A percentile compares a stretch with the other conserved stretches of the same genome.
phyloP scores from a whole-genome alignment of 257 asterid species.

The Nicotiana benthamiana region DNA sequence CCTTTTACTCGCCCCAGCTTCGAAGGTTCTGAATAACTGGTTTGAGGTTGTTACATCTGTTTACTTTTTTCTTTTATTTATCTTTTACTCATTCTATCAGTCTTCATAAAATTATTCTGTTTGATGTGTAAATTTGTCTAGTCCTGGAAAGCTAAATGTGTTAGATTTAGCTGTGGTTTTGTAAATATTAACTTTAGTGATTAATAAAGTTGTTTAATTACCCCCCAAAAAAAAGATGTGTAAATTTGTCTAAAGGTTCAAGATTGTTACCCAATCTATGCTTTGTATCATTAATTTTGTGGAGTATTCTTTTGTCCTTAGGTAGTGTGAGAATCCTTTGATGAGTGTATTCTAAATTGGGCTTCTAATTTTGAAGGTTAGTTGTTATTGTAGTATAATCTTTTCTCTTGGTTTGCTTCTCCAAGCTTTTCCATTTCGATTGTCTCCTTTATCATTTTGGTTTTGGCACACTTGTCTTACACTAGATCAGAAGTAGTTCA shows the following conservation, averaged over 20 bases:
- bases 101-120: background rate
- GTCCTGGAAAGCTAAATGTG: too few relatives aligned
- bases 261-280: background rate
- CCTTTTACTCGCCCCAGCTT: slow-evolving; percentile 81
- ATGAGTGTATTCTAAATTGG: background rate
- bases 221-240: background rate
- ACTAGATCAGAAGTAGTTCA: background rate
- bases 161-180: too few relatives aligned
- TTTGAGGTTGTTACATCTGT: slow-evolving; percentile 58
- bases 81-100: background rate
- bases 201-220: too few relatives aligned
- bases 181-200: too few relatives aligned
- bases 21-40: slow-evolving; percentile 89
- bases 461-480: background rate
- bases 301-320: background rate
- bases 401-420: background rate
- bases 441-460: background rate
- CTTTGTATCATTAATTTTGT: background rate
- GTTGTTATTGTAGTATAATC: background rate
- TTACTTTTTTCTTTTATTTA: background rate
- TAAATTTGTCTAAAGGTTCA: background rate
- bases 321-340: background rate
- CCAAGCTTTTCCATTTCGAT: background rate
- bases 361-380: background rate
- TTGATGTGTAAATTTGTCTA: background rate